Conservation (phyloP, 345 rosid genomes). For the Garcia nutans region DNA sequence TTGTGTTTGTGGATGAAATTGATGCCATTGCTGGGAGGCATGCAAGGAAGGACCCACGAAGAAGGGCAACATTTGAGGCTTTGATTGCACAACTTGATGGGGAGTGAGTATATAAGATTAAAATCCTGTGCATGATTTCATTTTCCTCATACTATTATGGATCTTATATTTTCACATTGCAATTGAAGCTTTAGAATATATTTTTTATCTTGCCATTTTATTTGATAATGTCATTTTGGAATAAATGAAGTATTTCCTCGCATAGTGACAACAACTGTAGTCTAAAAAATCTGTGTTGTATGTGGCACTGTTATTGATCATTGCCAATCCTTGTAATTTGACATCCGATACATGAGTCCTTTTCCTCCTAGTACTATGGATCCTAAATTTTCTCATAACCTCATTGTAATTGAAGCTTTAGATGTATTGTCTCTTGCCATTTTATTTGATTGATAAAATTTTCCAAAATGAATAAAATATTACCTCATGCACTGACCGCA, state of each 20-base stretch:
- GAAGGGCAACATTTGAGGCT: slow-evolving; percentile 88
- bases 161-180: background rate
- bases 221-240: no score
- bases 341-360: background rate
- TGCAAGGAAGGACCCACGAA: slow-evolving; percentile 81
- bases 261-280: no score
- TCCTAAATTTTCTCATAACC: background rate
- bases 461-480: no score
- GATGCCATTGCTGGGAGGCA: slow-evolving; percentile 98
- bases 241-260: no score
- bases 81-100: slow-evolving; percentile 89
- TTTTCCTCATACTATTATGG: background rate
- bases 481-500: no score
- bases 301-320: no score
- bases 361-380: background rate
- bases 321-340: background rate
- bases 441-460: background rate
- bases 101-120: slow-evolving; percentile 59
- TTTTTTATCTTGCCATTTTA: background rate
- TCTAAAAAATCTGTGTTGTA: no score
- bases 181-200: background rate
- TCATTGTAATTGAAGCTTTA: background rate
- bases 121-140: background rate
- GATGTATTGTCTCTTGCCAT: background rate
- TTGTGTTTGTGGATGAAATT: slow-evolving; percentile 95